Evolutionary conservation across 345 rosid species (phyloP), one percentile per base, ranked within the genome.

Genomic region (Brassica incana): DNA sequence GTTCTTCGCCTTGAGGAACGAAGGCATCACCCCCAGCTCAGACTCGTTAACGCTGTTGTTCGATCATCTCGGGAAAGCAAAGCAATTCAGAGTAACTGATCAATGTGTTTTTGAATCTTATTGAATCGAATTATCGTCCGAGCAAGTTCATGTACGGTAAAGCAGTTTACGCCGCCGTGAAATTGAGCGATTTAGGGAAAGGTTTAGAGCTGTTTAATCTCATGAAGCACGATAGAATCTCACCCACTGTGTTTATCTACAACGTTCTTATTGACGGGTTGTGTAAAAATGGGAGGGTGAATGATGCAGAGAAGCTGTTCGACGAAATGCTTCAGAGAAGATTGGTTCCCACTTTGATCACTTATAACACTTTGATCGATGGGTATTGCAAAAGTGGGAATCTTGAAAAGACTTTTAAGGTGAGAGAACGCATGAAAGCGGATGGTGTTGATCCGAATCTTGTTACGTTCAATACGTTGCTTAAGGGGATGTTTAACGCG

Each of bases 161-260:
- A 65, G 97, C 90, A 1, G 83, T 94, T 23, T 90, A 88, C 78
- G 89, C 97, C 1, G 92, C 97, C 0, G 95, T 85, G 18, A 90
- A 87, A 59, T 25, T 86, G 69, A 88, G 91, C 48, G 91, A 91
- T 59, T 30, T 89, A 82, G 82, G 78, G 29, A 87, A 77, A 75
- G 97, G 88, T 43, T 58, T 69, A 48, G 86, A 86, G 80, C 65
- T 92, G 73, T 40, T 94, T 63, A 83, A 86, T 54, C 67, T 66
- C 15, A 91, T 92, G 97, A 88, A 84, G 75, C 83, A 65, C 74
- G 82, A 82, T 62, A 76, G 87, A 52, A 66, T 89, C 25, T 77
- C 77, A 8, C 85, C 90, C 4, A 79, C 71, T 67, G 88, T 87
- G 79, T 90, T 92, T 77, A 43, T 88, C 9, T 92, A 90, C 50